phyloP scores from a whole-genome alignment of 2,329 filamentous ascomycete genomes.

The Zelopaecilomyces penicillatus region DNA sequence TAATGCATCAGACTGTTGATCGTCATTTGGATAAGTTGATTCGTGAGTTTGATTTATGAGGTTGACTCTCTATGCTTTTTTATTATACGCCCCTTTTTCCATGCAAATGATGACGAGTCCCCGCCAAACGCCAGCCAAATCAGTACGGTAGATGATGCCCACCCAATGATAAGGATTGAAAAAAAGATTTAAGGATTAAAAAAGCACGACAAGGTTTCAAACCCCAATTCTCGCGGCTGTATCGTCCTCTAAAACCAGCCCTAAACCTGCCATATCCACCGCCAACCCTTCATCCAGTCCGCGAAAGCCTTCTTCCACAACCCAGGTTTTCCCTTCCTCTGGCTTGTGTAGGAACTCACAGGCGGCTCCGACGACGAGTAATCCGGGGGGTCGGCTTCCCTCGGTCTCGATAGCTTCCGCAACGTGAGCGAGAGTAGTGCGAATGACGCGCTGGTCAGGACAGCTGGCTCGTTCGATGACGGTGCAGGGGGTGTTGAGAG shows the following conservation, averaged over 20 bases:
- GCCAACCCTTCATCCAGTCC: constrained; percentile 51
- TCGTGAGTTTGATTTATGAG: neutral
- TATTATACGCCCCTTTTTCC: neutral
- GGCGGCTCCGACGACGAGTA: constrained; percentile 76
- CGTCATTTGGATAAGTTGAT: too few relatives aligned
- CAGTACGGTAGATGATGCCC: too few relatives aligned
- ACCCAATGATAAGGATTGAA: too few relatives aligned
- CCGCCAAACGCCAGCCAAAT: too few relatives aligned
- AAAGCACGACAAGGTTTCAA: neutral
- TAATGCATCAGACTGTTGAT: too few relatives aligned
- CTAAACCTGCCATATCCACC: constrained; percentile 8
- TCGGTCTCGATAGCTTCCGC: constrained; percentile 78
- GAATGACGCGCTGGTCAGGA: constrained; percentile 85
- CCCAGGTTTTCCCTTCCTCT: constrained; percentile 59
- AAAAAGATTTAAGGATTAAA: too few relatives aligned
- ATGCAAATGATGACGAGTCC: too few relatives aligned
- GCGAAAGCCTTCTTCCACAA: constrained; percentile 78
- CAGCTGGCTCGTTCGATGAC: constrained; percentile 92
- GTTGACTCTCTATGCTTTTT: neutral
- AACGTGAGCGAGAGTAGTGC: constrained; percentile 75
- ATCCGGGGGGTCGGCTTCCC: constrained; percentile 78
- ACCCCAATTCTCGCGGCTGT: neutral
- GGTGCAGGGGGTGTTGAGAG: constrained; percentile 72
- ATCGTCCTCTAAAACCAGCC: neutral
- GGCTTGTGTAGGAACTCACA: constrained; percentile 66